Percentiles rank a stretch among this genome's conserved stretches.
Evolutionary conservation across 129 eudicot genomes (phyloP).

Genomic region (Lonicera japonica): DNA sequence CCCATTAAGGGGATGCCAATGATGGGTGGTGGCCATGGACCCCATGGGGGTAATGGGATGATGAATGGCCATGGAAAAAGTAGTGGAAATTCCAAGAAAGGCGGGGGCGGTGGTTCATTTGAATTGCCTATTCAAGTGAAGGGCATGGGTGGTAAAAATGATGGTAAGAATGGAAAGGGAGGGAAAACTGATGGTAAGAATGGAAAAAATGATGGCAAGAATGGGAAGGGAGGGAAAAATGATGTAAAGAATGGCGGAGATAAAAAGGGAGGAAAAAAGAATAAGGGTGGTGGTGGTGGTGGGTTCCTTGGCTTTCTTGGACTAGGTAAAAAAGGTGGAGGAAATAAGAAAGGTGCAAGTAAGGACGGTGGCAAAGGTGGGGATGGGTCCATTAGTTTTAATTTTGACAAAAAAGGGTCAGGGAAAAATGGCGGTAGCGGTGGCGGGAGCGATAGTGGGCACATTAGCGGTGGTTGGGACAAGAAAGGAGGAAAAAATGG

Average conservation of each 20-base stretch:
- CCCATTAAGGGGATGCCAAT: constrained; percentile 8
- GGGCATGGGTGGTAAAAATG: constrained; percentile 24
- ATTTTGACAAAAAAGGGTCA: too few species aligned
- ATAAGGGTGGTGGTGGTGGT: constrained; percentile 12
- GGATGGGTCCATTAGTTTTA: too few species aligned
- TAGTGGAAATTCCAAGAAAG: constrained; percentile 38
- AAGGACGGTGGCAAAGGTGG: background rate
- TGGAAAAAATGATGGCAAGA: constrained; percentile 27
- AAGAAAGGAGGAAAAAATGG: background rate
- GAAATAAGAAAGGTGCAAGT: background rate
- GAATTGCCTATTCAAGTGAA: constrained; percentile 39
- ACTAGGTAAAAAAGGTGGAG: background rate
- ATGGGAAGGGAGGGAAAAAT: constrained; percentile 18
- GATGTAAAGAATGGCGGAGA: constrained; percentile 17
- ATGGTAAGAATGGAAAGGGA: constrained; percentile 28
- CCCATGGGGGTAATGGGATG: constrained; percentile 39
- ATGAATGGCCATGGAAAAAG: constrained; percentile 31
- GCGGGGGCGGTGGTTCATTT: constrained; percentile 34
- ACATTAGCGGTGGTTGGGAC: background rate
- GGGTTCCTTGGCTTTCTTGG: background rate
- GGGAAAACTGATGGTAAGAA: constrained; percentile 15
- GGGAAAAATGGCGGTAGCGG: background rate
- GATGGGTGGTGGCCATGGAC: constrained; percentile 41
- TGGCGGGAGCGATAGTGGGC: background rate
- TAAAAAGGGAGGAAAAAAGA: background rate